These are phyloP conservation scores for Carex pumila DNA, from an alignment of 176 grass and related monocot species.

Conservation along the genomic window DNA sequence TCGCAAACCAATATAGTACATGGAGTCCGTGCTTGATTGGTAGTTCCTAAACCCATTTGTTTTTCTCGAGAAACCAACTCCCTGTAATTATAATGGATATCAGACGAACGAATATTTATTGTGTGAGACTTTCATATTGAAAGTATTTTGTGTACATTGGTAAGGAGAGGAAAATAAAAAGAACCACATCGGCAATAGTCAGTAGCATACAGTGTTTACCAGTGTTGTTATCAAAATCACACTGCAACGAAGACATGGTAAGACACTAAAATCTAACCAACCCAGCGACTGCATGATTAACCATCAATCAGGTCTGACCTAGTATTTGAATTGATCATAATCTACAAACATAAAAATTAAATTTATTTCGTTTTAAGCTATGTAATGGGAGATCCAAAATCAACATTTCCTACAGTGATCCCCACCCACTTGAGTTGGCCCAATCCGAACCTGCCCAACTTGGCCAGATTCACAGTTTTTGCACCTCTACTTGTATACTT, in stretches of 20 bases:
- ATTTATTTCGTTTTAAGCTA: background rate
- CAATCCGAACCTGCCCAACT: background rate
- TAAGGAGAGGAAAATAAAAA: background rate
- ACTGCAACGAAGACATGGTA: background rate
- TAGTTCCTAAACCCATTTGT: conserved; percentile 85
- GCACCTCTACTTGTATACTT: background rate
- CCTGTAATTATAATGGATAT: conserved; percentile 46
- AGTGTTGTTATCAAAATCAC: background rate
- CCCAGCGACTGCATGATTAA: background rate
- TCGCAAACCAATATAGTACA: conserved; percentile 98
- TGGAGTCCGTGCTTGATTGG: conserved; percentile 92
- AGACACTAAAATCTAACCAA: background rate
- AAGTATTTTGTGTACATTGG: background rate
- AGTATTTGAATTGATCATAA: background rate
- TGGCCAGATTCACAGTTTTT: background rate
- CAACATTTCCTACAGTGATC: background rate
- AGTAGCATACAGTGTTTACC: background rate
- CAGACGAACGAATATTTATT: conserved; percentile 13
- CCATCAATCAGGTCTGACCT: conserved; percentile 1
- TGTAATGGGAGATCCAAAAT: background rate
- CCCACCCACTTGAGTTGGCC: background rate
- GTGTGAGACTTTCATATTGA: background rate
- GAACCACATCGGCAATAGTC: background rate
- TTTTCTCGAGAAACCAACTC: conserved; percentile 96
- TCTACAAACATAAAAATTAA: background rate